Evolutionary conservation across 345 rosid species (phyloP).

Genomic region (Gossypium arboreum): DNA sequence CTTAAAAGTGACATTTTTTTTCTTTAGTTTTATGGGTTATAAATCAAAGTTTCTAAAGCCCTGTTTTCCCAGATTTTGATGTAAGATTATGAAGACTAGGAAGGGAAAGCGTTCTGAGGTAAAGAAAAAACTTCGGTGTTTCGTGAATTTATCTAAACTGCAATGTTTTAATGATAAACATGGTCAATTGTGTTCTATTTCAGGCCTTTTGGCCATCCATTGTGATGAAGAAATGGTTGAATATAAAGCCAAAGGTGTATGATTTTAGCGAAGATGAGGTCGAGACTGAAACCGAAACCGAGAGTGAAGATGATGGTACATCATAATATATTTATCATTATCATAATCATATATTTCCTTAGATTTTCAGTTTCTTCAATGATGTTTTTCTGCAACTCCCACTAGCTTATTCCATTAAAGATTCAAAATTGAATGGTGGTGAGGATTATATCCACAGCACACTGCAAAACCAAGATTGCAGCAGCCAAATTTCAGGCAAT

Average conservation of each 20-base stretch:
- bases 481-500: constrained; percentile 54
- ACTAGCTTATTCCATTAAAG: constrained; percentile 53
- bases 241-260: constrained; percentile 67
- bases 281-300: constrained; percentile 84
- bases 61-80: constrained; percentile 34
- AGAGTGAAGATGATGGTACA: constrained; percentile 90
- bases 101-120: constrained; percentile 79
- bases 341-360: neutral
- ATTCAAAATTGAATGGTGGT: constrained; percentile 22
- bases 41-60: constrained; percentile 20
- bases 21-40: constrained; percentile 8
- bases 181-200: constrained; percentile 19
- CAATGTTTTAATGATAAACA: constrained; percentile 16
- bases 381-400: constrained; percentile 14
- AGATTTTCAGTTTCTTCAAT: constrained; percentile 10
- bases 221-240: constrained; percentile 97
- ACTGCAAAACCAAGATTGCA: constrained; percentile 31
- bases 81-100: constrained; percentile 43
- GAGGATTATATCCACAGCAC: constrained; percentile 25
- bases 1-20: constrained; percentile 37
- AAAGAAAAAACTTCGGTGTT: neutral
- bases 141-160: neutral
- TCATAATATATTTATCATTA: neutral
- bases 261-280: constrained; percentile 97
- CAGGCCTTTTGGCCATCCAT: constrained; percentile 94